These are phyloP conservation scores for Cladosporium sp. DNA, from an alignment of 2,329 filamentous ascomycete species.

Conservation along the genomic window DNA sequence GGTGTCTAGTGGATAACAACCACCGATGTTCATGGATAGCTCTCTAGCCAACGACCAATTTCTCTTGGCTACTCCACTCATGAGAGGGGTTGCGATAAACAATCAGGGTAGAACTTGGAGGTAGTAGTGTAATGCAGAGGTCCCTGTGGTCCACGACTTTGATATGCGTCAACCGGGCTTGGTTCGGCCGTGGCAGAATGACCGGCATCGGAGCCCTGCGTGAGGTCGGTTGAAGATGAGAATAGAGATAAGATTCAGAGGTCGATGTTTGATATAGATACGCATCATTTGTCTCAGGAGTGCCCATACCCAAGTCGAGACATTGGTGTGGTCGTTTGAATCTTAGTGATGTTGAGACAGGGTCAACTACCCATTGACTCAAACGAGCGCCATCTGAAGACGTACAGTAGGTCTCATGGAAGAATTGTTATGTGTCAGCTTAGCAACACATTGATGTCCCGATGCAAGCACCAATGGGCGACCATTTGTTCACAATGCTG, in stretches of 20 bases:
- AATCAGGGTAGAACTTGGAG: not conserved
- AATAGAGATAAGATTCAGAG: not conserved
- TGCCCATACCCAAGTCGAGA: not conserved
- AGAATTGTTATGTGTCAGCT: not conserved
- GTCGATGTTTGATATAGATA: not conserved
- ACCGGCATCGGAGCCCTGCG: not conserved
- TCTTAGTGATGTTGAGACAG: not conserved
- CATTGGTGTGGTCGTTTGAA: not conserved
- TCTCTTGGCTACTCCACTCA: not conserved
- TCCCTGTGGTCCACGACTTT: not conserved
- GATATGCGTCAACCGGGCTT: not conserved
- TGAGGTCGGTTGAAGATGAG: not conserved
- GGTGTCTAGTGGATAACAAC: not conserved
- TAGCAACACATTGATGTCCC: not conserved
- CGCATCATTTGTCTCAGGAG: not conserved
- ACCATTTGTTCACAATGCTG: not conserved
- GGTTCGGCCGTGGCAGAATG: not conserved
- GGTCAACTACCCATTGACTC: not conserved
- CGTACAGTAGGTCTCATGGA: not conserved
- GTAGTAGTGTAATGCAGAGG: not conserved
- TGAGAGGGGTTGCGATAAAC: not conserved
- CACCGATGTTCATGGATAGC: not conserved
- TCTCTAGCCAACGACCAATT: not conserved
- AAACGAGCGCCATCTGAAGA: not conserved
- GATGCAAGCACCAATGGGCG: not conserved